These are phyloP conservation scores for Salix koriyanagi DNA, from an alignment of 345 rosid genomes.

Conservation along the genomic window DNA sequence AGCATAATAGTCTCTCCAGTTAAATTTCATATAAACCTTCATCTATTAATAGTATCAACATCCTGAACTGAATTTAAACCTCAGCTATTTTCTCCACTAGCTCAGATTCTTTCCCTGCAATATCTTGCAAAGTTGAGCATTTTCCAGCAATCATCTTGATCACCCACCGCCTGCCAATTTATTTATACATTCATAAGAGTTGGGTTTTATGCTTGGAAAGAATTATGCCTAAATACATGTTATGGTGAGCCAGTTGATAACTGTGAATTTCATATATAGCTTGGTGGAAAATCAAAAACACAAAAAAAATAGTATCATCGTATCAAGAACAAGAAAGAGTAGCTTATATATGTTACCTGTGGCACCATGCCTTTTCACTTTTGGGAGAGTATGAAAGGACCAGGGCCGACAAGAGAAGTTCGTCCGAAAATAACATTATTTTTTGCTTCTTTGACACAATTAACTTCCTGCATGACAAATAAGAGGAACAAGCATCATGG, in stretches of 20 bases:
- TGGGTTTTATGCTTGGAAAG: not conserved
- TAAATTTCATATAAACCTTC: slow-evolving; percentile 45
- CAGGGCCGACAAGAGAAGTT: slow-evolving; percentile 67
- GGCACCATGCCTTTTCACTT: slow-evolving; percentile 95
- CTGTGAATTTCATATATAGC: not conserved
- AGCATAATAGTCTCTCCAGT: slow-evolving; percentile 6
- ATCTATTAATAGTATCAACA: slow-evolving; percentile 35
- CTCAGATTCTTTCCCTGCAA: slow-evolving; percentile 73
- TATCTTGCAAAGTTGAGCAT: slow-evolving; percentile 40
- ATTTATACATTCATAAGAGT: slow-evolving; percentile 1
- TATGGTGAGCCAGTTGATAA: slow-evolving; percentile 1
- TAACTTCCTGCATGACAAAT: slow-evolving; percentile 47
- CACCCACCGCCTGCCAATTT: slow-evolving; percentile 73
- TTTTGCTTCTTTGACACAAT: slow-evolving; percentile 48
- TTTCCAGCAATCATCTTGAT: slow-evolving; percentile 62
- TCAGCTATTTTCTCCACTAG: slow-evolving; percentile 79
- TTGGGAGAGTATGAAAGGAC: slow-evolving; percentile 78
- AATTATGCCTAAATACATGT: not conserved
- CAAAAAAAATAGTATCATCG: not conserved
- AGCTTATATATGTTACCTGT: slow-evolving; percentile 41
- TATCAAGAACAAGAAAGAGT: not conserved
- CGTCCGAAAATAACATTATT: slow-evolving; percentile 42
- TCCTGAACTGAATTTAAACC: slow-evolving; percentile 61
- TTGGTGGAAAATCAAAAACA: not conserved
- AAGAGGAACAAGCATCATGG: not conserved